These are phyloP conservation scores for Candida easanensis DNA, from an alignment of 805 yeast species.

Conservation along the genomic window DNA sequence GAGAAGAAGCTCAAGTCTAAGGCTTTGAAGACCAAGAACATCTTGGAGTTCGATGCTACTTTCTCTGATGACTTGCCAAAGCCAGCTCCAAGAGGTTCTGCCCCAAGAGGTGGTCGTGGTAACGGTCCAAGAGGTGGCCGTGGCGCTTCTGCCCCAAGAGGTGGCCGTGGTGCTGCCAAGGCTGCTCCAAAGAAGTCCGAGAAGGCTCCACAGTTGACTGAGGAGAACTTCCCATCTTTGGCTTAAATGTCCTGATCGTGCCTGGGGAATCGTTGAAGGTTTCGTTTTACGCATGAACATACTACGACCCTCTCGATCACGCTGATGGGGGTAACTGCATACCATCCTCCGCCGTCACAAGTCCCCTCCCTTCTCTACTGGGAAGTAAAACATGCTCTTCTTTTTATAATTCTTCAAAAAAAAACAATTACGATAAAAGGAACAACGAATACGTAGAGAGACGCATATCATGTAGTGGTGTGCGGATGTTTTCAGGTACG, in stretches of 20 bases:
- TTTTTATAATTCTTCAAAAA: not conserved
- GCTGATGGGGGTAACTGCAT: not conserved
- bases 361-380: not conserved
- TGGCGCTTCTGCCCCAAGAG: constrained; percentile 15
- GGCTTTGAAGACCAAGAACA: constrained; percentile 77
- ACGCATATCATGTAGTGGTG: not conserved
- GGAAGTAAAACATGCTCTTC: constrained; percentile 4
- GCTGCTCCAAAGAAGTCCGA: constrained; percentile 31
- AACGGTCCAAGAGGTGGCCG: constrained; percentile 7
- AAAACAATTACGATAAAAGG: not conserved
- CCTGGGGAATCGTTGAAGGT: not conserved
- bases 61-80: constrained; percentile 56
- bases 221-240: constrained; percentile 70
- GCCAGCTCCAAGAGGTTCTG: constrained; percentile 29
- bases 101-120: constrained; percentile 25
- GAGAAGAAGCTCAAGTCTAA: constrained; percentile 69
- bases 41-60: constrained; percentile 70
- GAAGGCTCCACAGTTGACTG: constrained; percentile 32
- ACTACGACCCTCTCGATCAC: not conserved
- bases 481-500: not conserved
- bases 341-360: not conserved
- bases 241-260: constrained; percentile 31
- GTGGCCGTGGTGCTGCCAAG: constrained; percentile 13
- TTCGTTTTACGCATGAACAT: not conserved
- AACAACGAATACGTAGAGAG: no score